A percentile compares a stretch with the other conserved stretches of the same genome.
These are phyloP conservation scores for Stemphylium vesicarium DNA, from an alignment of 2,329 filamentous ascomycete genomes.

Conservation along the genomic window DNA sequence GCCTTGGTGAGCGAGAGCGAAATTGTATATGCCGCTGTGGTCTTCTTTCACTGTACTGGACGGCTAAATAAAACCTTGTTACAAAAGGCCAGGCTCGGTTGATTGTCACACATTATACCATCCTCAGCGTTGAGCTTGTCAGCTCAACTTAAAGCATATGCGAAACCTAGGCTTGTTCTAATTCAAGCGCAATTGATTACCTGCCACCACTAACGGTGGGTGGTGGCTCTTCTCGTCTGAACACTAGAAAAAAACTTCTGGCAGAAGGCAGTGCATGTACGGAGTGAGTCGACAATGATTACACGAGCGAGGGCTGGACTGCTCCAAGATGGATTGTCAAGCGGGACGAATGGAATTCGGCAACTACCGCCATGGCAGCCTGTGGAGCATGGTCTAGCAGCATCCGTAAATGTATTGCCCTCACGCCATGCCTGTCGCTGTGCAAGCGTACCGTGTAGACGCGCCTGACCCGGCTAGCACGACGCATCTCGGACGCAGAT, in stretches of 20 bases:
- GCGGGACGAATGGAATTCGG: neutral
- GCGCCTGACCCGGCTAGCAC: constrained; percentile 9
- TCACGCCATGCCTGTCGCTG: constrained; percentile 8
- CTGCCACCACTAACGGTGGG: neutral
- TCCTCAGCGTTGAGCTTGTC: neutral
- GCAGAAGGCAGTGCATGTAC: neutral
- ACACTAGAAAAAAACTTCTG: neutral
- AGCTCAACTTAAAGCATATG: neutral
- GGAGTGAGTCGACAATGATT: neutral
- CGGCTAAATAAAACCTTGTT: neutral
- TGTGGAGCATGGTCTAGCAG: constrained; percentile 6
- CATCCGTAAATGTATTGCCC: constrained; percentile 6
- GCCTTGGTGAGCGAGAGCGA: neutral
- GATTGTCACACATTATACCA: neutral
- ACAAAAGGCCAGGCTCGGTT: neutral
- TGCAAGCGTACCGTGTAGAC: constrained; percentile 5
- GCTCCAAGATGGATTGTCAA: neutral
- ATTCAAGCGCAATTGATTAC: neutral
- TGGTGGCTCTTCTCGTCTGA: neutral
- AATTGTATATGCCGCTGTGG: neutral
- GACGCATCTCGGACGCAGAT: constrained; percentile 11
- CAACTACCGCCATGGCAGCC: constrained; percentile 7
- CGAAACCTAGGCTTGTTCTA: neutral
- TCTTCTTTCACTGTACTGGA: neutral
- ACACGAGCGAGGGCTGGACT: neutral